A percentile compares a stretch with the other conserved stretches of the same genome.
These are phyloP conservation scores for Bjerkandera adusta DNA, from an alignment of 1,284 basidiomycete genomes.

Conservation along the genomic window DNA sequence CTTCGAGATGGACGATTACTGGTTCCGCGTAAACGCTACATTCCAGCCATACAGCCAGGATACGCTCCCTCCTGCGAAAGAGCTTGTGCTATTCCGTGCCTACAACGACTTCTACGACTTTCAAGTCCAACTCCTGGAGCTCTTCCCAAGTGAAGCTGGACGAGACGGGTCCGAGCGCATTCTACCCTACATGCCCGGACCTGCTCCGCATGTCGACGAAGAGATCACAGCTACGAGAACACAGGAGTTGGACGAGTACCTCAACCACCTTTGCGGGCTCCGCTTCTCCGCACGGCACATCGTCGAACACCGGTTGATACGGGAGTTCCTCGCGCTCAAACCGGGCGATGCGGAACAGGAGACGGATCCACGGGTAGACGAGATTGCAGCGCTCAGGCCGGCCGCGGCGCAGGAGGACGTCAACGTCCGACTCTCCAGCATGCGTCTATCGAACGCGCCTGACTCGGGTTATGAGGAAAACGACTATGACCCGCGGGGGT, in stretches of 20 bases:
- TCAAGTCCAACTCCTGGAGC: constrained; percentile 85
- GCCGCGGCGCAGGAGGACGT: constrained; percentile 29
- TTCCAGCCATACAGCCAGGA: constrained; percentile 77
- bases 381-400: constrained; percentile 52
- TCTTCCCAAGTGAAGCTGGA: constrained; percentile 89
- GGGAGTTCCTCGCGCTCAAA: constrained; percentile 84
- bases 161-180: constrained; percentile 68
- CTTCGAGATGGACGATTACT: constrained; percentile 93
- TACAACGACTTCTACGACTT: constrained; percentile 99
- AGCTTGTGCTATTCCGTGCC: constrained; percentile 89
- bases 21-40: constrained; percentile 92
- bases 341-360: constrained; percentile 84
- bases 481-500: constrained; percentile 11
- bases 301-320: constrained; percentile 77
- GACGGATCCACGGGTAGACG: constrained; percentile 53
- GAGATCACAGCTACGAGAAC: constrained; percentile 81
- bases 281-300: constrained; percentile 73
- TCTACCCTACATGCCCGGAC: constrained; percentile 96
- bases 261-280: constrained; percentile 75
- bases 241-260: constrained; percentile 87
- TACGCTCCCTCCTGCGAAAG: constrained; percentile 64
- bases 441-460: constrained; percentile 12
- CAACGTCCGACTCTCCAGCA: constrained; percentile 10
- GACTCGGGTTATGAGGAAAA: constrained; percentile 24
- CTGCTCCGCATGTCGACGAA: constrained; percentile 83